A percentile compares a stretch with the other conserved stretches of the same genome.
Evolutionary conservation across 2,329 filamentous ascomycete species (phyloP).

Genomic region (Trichophyton verrucosum): DNA sequence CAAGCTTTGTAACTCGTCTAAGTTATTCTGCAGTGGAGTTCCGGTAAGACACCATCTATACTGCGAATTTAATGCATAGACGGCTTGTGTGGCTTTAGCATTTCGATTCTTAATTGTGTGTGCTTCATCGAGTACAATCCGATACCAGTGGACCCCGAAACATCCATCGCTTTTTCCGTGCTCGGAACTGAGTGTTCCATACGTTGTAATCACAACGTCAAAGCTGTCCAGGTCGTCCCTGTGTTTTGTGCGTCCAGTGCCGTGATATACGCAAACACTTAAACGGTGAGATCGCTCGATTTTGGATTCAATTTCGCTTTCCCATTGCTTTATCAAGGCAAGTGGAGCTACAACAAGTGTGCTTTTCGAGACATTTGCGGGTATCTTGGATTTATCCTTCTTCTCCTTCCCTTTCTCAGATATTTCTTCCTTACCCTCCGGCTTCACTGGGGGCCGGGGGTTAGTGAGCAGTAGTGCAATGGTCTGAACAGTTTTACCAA

Average conservation of each 20-base stretch:
- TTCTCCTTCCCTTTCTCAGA: conserved; percentile 40
- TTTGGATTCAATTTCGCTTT: conserved; percentile 78
- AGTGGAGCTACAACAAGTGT: conserved; percentile 89
- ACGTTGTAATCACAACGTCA: conserved; percentile 94
- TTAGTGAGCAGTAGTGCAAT: conserved; percentile 81
- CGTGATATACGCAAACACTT: conserved; percentile 82
- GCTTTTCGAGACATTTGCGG: conserved; percentile 56
- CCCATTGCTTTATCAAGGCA: conserved; percentile 94
- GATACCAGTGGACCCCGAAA: conserved; percentile 89
- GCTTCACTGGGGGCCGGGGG: conserved; percentile 48
- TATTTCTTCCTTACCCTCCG: conserved; percentile 1
- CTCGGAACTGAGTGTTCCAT: conserved; percentile 88
- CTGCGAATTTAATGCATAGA: conserved; percentile 68
- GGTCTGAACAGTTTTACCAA: conserved; percentile 92
- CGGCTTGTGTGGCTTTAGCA: conserved; percentile 87
- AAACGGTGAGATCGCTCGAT: conserved; percentile 57
- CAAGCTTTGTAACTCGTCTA: conserved; percentile 88
- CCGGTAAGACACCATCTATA: conserved; percentile 95
- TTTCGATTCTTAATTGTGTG: conserved; percentile 98
- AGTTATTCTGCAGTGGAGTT: conserved; percentile 95
- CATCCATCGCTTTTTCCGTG: conserved; percentile 63
- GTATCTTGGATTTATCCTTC: conserved; percentile 45
- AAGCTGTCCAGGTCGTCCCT: conserved; percentile 66
- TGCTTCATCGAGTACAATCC: conserved; percentile 88
- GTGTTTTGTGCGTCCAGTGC: conserved; percentile 68